Base-by-base conservation (phyloP, 805 yeast species). In the Wickerhamiella allomyrinae region DNA sequence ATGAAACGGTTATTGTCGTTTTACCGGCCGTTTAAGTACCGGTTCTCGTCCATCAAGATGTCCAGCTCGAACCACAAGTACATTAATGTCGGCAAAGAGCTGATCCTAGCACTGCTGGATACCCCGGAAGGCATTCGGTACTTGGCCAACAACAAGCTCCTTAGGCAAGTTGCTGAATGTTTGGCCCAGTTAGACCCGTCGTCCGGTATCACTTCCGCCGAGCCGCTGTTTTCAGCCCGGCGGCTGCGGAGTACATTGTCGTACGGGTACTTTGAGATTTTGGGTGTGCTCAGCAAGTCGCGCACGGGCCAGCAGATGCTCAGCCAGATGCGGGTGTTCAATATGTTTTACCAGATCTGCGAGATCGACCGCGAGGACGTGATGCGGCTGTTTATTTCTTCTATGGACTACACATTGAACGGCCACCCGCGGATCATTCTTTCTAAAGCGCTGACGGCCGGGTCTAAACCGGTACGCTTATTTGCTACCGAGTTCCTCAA, bases 81-180 rank as follows among this genome's bases (percentile, higher is more conserved):
- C 49, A 70, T 82, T 10, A 70, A 67, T 40, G 77, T 81, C 3
- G 97, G 95, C 0, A 74, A 86, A 51, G 80, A 74, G 39, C 68
- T 91, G 25, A 64, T 91, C 49, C 76, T 71, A 45, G 70, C 80
- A 36, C 62, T 89, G 7, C 62, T 85, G 2, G 64, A 74, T 1
- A 70, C 73, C 23, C 67, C 69, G 0, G 80, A 72, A 45, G 96
- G 96, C 9, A 70, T 74, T 31, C 70, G 68, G 46, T 79, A 76
- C 49, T 63, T 85, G 13, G 62, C 69, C 25, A 79, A 75, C 42
- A 85, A 80, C 58, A 87, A 91, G 59, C 66, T 87, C 7, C 58
- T 89, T 27, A 82, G 94, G 1, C 97, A 89, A 56, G 69, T 89
- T 40, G 86, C 94, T 0, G 95, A 91, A 51, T 77, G 93, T 40